Evolutionary conservation across 495 filamentous ascomycete genomes (phyloP).

Genomic region (Astrocystis sublimbata): DNA sequence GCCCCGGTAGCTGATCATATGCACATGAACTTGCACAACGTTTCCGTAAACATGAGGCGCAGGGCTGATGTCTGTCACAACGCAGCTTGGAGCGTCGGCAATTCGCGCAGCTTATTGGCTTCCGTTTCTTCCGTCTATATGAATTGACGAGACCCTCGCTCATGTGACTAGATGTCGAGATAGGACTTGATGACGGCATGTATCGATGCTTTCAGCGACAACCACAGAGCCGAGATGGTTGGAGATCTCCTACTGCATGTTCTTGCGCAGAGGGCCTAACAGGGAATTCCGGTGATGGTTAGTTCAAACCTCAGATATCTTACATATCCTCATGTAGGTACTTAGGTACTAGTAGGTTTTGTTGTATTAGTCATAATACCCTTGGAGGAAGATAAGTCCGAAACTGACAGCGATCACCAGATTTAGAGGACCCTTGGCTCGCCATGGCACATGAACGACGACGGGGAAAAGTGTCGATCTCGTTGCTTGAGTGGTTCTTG

Average conservation of each 20-base stretch:
- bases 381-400: slow-evolving; percentile 1
- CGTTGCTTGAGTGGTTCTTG: not conserved
- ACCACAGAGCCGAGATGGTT: not conserved
- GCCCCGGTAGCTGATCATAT: not conserved
- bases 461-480: not conserved
- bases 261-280: not conserved
- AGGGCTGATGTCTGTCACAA: not conserved
- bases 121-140: not conserved
- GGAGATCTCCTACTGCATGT: not conserved
- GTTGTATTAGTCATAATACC: no score
- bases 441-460: not conserved
- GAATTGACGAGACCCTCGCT: slow-evolving; percentile 8
- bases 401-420: slow-evolving; percentile 1
- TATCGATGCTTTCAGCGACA: not conserved
- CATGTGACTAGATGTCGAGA: not conserved
- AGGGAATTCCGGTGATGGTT: not conserved
- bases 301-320: no score
- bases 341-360: no score
- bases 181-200: slow-evolving; percentile 1
- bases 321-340: no score
- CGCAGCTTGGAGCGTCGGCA: slow-evolving; percentile 9
- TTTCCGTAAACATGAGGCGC: not conserved
- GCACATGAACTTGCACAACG: not conserved
- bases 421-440: no score
- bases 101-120: slow-evolving; percentile 3